Evolutionary conservation across 345 rosid genomes (phyloP), one percentile per base, ranked within the genome.

Genomic region (Sisymbrium altissimum): DNA sequence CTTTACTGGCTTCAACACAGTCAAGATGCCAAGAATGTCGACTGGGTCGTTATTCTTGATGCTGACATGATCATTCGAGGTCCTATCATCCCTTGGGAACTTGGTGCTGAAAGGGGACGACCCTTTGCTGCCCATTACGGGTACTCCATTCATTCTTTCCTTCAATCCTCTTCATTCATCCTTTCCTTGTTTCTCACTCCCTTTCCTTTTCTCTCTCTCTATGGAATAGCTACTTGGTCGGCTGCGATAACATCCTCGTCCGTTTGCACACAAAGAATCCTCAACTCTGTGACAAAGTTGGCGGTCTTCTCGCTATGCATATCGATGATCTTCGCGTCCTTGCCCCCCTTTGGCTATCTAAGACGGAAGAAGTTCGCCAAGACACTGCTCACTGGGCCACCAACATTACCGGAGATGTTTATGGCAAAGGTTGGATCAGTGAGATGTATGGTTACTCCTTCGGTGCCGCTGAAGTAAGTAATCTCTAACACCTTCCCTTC

Each of bases 371-470:
- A 74, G 98, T 95, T 33, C 95, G 98, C 41, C 92, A 83, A 71
- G 99, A 92, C 69, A 88, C 78, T 70, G 88, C 88, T 80, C 99
- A 92, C 76, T 95, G 99, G 98, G 71, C 85, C 29, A 95, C 99
- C 79, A 92, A 95, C 67, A 71, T 95, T 71, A 95, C 99, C 9
- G 99, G 99, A n/a, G 99, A 95, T 74, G 89, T 92, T 77, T 95
- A 95, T 48, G 97, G 89, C 9, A 59, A 80, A 83, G 98, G 99
- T 68, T 95, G 98, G 98, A 95, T 95, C 62, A 95, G 98, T 76
- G 99, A 95, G 87, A 95, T 95, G 98, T 92, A 92, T 81, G 99
- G 99, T 80, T 95, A 95, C 85, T 92, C 99, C 41, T 95, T 95
- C 79, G 99, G 99, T 76, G 99, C 99, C 9, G 98, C 99, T 25